phyloP scores from a whole-genome alignment of 176 grass and related monocot genomes.

The Tillandsia fasciculata region DNA sequence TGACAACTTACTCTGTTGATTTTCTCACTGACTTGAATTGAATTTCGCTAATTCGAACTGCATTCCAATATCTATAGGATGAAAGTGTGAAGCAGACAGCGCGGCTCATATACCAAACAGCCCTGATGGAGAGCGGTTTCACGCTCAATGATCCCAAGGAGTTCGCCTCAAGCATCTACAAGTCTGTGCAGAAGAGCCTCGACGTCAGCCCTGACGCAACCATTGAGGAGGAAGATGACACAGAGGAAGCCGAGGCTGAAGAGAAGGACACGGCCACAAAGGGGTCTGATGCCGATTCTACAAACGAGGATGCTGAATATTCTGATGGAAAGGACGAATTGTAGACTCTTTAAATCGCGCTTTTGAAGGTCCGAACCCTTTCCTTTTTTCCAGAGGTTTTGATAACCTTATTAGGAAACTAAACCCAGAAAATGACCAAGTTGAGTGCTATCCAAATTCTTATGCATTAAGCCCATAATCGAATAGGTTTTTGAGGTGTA shows the following conservation, averaged over 20 bases:
- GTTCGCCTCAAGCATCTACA: constrained; percentile 87
- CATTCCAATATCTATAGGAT: constrained; percentile 16
- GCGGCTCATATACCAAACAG: constrained; percentile 76
- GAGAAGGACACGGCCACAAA: constrained; percentile 45
- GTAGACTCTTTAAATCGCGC: constrained; percentile 15
- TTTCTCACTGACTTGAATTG: background rate
- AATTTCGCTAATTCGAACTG: background rate
- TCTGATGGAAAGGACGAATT: constrained; percentile 71
- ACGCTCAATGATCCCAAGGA: constrained; percentile 67
- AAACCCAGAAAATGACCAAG: constrained; percentile 14
- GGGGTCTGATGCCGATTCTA: constrained; percentile 15
- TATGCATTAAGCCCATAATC: constrained; percentile 3
- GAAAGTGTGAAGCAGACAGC: constrained; percentile 63
- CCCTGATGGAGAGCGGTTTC: constrained; percentile 94
- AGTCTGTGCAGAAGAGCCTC: constrained; percentile 87
- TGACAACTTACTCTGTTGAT: too few relatives aligned
- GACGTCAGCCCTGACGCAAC: constrained; percentile 54
- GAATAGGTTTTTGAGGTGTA: constrained; percentile 28
- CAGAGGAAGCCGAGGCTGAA: constrained; percentile 47
- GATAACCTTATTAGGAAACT: background rate
- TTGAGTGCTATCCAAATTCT: constrained; percentile 31
- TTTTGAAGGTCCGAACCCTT: background rate
- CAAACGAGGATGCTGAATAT: constrained; percentile 1
- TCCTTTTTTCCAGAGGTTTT: background rate
- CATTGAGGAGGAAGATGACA: constrained; percentile 72